Evolutionary conservation across 164 flowering plant genomes (phyloP), one percentile per base, ranked within the genome.

Genomic region (Aristolochia contorta): DNA sequence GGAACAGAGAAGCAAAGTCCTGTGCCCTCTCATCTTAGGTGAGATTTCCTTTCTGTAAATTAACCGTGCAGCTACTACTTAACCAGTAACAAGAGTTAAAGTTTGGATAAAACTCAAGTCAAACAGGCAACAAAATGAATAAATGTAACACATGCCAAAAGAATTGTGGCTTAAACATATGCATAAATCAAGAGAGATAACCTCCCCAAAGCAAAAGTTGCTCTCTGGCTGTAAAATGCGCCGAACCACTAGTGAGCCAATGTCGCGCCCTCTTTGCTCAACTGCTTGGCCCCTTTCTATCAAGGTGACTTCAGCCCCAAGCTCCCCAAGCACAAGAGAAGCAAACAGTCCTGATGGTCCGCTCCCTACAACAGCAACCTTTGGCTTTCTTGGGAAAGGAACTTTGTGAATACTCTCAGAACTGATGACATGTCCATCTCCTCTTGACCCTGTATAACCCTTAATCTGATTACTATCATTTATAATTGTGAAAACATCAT

Each of bases 161-260:
- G 43, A 37, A 3, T 8, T 4, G 47, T 68, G 59, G 30, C 63
- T 41, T 43, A 73, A 60, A 58, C 37, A 59, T 47, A 54, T 56
- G 68, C 0, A 37, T 53, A 16, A 61, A 71, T 63, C 53, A 67
- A 72, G 68, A 72, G 68, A 74, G 72, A 67, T 72, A 68, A 92
- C 99, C 99, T 94, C 99, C 65, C 99, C 99, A 76, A 85, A 94
- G 83, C 99, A 94, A 69, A 94, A 91, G 63, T 94, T 94, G 93
- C 97, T 94, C 60, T 94, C 99, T 70, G 66, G 16, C 59, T 91
- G 85, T 65, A 91, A 74, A 61, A 91, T 77, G 23, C 80, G 78
- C 37, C 97, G 95, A 71, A 86, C 96, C 24, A 89, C 84, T 65
- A 94, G 69, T 59, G 97, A 89, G 46, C 99, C 99, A 72, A 94